Percentiles rank a stretch among this genome's conserved stretches.
phyloP scores from a whole-genome alignment of 441 rosid genomes.

The Raphanus hybrid region DNA sequence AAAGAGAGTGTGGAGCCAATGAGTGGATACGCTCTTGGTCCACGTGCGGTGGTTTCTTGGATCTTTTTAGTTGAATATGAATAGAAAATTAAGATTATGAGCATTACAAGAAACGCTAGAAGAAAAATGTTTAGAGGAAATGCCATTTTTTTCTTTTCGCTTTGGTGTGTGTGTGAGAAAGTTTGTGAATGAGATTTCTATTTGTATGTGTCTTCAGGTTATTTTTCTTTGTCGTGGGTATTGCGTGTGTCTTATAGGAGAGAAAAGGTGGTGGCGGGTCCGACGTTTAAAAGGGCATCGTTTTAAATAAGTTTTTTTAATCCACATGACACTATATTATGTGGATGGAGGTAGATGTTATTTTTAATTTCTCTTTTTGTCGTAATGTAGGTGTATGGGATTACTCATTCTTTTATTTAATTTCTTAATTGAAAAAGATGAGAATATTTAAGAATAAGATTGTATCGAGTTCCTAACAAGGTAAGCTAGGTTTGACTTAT shows the following conservation, averaged over 20 bases:
- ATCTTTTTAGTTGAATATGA: slow-evolving; percentile 16
- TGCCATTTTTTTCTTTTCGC: slow-evolving; percentile 26
- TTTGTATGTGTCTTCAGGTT: slow-evolving; percentile 1
- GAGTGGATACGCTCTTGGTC: slow-evolving; percentile 67
- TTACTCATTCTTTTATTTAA: not conserved
- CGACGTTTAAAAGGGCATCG: not conserved
- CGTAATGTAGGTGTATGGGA: no score
- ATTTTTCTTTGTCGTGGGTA: slow-evolving; percentile 8
- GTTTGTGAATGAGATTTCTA: not conserved
- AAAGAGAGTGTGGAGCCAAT: slow-evolving; percentile 72
- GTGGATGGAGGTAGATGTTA: no score
- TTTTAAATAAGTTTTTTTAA: not conserved
- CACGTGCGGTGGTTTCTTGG: slow-evolving; percentile 10
- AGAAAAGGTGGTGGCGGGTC: slow-evolving; percentile 15
- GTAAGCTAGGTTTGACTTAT: not conserved
- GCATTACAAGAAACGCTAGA: slow-evolving; percentile 1
- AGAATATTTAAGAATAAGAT: not conserved
- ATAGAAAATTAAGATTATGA: slow-evolving; percentile 34
- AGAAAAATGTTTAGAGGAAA: not conserved
- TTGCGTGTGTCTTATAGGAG: slow-evolving; percentile 20
- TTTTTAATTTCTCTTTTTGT: no score
- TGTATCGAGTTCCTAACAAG: not conserved
- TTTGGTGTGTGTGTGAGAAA: not conserved
- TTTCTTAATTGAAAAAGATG: not conserved
- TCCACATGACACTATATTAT: not conserved